phyloP scores from a whole-genome alignment of 2,329 filamentous ascomycete genomes.

The Aspergillus ochraceus region DNA sequence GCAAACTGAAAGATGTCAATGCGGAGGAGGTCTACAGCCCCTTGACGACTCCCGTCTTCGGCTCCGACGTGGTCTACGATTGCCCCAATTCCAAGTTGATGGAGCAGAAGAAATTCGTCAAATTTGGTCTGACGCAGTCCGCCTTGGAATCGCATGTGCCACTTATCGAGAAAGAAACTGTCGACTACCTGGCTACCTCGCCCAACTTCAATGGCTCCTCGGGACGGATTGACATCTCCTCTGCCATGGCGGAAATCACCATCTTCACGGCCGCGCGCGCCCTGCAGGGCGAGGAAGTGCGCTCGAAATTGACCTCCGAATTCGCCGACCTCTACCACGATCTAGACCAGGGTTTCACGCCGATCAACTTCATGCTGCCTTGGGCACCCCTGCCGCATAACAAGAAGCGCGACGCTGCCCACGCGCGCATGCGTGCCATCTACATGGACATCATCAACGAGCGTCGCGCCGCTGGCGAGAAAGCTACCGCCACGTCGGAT shows the following conservation, averaged over 20 bases:
- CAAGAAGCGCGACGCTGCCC: not conserved
- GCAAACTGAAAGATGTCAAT: constrained; percentile 84
- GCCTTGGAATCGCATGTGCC: constrained; percentile 70
- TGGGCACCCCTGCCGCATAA: constrained; percentile 52
- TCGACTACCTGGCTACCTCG: constrained; percentile 53
- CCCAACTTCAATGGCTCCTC: constrained; percentile 59
- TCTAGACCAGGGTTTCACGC: constrained; percentile 74
- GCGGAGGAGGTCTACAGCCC: constrained; percentile 88
- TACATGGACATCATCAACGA: constrained; percentile 65
- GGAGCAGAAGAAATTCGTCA: constrained; percentile 88
- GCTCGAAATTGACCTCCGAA: constrained; percentile 66
- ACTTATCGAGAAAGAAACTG: constrained; percentile 71
- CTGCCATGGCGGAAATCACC: constrained; percentile 72
- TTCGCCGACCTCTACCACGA: constrained; percentile 78
- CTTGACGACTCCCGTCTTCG: constrained; percentile 72
- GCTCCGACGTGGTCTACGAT: constrained; percentile 83
- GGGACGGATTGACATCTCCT: constrained; percentile 64
- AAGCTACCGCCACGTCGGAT: constrained; percentile 50
- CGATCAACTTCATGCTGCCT: constrained; percentile 79
- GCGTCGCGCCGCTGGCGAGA: constrained; percentile 50
- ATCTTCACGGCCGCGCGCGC: constrained; percentile 78
- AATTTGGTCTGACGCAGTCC: constrained; percentile 62
- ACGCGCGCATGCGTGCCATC: not conserved
- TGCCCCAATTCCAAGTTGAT: constrained; percentile 89
- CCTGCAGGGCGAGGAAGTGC: constrained; percentile 74